phyloP scores from a whole-genome alignment of 2,329 filamentous ascomycete genomes.

The Ophiocordyceps unilateralis region DNA sequence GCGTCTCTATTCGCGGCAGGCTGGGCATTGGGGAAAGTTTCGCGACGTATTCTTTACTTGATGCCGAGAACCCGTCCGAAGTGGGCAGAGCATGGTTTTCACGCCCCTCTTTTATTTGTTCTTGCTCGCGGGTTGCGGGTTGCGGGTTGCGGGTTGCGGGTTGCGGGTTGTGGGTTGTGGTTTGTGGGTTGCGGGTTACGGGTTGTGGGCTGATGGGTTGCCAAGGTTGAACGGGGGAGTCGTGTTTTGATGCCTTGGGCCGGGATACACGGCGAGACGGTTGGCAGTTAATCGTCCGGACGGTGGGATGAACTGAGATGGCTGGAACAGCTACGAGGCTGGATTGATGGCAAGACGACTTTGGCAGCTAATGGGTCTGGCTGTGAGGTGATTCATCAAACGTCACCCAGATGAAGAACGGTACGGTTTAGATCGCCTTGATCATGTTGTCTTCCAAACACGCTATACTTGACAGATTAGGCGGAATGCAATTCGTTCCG shows the following conservation, averaged over 20 bases:
- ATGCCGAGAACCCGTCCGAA: neutral
- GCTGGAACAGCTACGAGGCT: neutral
- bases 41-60: neutral
- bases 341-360: slow-evolving; percentile 1
- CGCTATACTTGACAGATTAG: neutral
- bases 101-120: neutral
- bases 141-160: neutral
- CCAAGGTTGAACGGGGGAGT: neutral
- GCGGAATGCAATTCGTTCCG: neutral
- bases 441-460: neutral
- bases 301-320: neutral
- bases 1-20: neutral
- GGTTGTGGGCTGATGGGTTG: neutral
- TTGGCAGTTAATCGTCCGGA: neutral
- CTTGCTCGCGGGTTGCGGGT: too few species aligned
- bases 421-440: neutral
- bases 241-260: neutral
- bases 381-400: neutral
- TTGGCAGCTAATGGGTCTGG: neutral
- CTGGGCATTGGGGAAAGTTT: neutral
- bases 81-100: neutral
- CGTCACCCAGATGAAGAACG: neutral
- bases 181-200: neutral
- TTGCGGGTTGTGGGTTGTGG: neutral
- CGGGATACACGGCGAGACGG: neutral